Conservation (phyloP, 495 filamentous ascomycete genomes). For the Melanomma pulvis-pyrius region DNA sequence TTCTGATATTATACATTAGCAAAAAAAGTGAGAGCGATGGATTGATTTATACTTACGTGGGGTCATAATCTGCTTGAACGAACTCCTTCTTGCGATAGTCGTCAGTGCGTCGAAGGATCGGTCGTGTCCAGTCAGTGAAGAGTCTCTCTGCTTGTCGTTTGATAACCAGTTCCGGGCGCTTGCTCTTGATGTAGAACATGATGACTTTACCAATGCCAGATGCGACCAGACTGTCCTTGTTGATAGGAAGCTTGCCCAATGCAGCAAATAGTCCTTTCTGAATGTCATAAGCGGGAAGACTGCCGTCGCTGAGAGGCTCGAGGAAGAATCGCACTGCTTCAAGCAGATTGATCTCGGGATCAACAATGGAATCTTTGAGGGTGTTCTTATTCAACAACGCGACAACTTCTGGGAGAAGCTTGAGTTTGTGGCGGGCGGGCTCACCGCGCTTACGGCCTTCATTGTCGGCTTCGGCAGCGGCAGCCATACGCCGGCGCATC, state of each 20-base stretch:
- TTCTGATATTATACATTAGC: conserved; percentile 24
- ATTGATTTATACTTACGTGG: conserved; percentile 48
- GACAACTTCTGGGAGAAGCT: conserved; percentile 91
- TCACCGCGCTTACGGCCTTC: conserved; percentile 72
- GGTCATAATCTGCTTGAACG: conserved; percentile 60
- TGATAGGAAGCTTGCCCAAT: conserved; percentile 77
- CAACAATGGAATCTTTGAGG: conserved; percentile 76
- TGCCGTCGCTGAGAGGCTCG: conserved; percentile 90
- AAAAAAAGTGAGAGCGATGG: conserved; percentile 17
- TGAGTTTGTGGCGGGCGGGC: conserved; percentile 89
- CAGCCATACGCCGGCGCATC: conserved; percentile 88
- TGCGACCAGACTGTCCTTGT: conserved; percentile 84
- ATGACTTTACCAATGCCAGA: conserved; percentile 95
- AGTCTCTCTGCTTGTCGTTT: conserved; percentile 91
- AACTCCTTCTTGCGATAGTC: conserved; percentile 82
- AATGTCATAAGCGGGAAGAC: conserved; percentile 92
- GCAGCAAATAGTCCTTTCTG: conserved; percentile 90
- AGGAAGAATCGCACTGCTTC: conserved; percentile 96
- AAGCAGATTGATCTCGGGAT: conserved; percentile 92
- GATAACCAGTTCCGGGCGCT: conserved; percentile 79
- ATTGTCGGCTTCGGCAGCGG: conserved; percentile 85
- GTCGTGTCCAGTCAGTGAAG: conserved; percentile 91
- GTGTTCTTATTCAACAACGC: conserved; percentile 85
- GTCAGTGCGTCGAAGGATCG: conserved; percentile 90
- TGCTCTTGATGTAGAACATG: conserved; percentile 94